These are phyloP conservation scores for Paramecium caudatum DNA, from an alignment of 73 alveolate species.

Conservation along the genomic window DNA sequence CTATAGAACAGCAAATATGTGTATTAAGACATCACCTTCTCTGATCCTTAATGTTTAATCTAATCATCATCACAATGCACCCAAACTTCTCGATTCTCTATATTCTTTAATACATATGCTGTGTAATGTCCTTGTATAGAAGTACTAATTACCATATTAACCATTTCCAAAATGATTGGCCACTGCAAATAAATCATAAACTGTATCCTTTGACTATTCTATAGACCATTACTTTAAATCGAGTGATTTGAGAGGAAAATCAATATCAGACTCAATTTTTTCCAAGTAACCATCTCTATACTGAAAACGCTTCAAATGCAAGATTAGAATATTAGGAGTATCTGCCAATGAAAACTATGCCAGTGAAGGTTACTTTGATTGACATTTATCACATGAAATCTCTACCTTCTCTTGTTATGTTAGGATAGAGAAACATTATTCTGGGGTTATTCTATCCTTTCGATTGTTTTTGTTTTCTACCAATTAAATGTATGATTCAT, in stretches of 20 bases:
- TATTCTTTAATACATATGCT: constrained; percentile 60
- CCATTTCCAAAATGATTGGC: constrained; percentile 83
- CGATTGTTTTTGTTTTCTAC: constrained; percentile 3
- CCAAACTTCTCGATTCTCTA: constrained; percentile 79
- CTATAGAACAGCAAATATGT: constrained; percentile 85
- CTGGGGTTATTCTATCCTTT: constrained; percentile 59
- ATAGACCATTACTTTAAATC: constrained; percentile 72
- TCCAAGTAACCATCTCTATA: constrained; percentile 83
- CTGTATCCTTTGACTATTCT: constrained; percentile 34
- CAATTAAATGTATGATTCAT: constrained; percentile 16
- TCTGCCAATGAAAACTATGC: constrained; percentile 16
- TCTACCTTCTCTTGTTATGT: constrained; percentile 75
- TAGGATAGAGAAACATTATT: constrained; percentile 66
- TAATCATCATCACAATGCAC: constrained; percentile 81
- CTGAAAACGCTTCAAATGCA: constrained; percentile 85
- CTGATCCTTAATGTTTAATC: constrained; percentile 69
- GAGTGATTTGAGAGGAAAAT: constrained; percentile 81
- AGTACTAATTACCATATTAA: constrained; percentile 51
- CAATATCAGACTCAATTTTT: constrained; percentile 85
- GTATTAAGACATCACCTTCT: constrained; percentile 76
- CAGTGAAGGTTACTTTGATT: background rate
- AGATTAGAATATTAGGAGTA: constrained; percentile 85
- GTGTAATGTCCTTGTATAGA: constrained; percentile 86
- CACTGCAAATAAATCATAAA: constrained; percentile 86
- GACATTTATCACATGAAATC: constrained; percentile 54